Conservation (phyloP, 352 stramenopile species). For the Pythium insidiosum region DNA sequence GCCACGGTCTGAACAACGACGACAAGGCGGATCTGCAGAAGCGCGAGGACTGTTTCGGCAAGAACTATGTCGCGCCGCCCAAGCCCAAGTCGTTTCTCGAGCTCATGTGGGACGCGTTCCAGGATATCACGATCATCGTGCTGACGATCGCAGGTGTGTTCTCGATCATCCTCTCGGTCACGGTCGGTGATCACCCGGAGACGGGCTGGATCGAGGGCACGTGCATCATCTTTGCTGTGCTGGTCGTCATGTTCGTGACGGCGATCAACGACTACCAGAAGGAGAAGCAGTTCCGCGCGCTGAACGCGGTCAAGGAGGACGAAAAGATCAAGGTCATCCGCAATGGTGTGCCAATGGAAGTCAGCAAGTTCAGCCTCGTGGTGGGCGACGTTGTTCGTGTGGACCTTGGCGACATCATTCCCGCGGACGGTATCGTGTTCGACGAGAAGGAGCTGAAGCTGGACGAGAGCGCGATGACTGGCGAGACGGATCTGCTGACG, state of each 20-base stretch:
- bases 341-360: slow-evolving; percentile 15
- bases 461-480: slow-evolving; percentile 31
- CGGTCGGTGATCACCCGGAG: slow-evolving; percentile 10
- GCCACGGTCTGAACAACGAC: slow-evolving; percentile 3
- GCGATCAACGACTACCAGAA: slow-evolving; percentile 87
- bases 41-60: slow-evolving; percentile 8
- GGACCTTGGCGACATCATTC: slow-evolving; percentile 27
- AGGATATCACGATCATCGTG: slow-evolving; percentile 62
- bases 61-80: slow-evolving; percentile 13
- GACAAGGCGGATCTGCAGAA: slow-evolving; percentile 4
- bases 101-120: slow-evolving; percentile 50
- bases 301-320: slow-evolving; percentile 69
- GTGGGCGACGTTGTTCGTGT: slow-evolving; percentile 35
- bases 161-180: slow-evolving; percentile 42
- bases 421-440: slow-evolving; percentile 29
- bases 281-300: slow-evolving; percentile 53
- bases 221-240: slow-evolving; percentile 82
- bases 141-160: slow-evolving; percentile 45
- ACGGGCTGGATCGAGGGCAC: slow-evolving; percentile 85
- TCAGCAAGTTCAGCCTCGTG: slow-evolving; percentile 22
- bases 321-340: slow-evolving; percentile 33
- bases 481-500: slow-evolving; percentile 23
- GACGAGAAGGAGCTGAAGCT: slow-evolving; percentile 29
- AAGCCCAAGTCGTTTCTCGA: slow-evolving; percentile 11
- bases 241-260: slow-evolving; percentile 82